phyloP scores from a whole-genome alignment of 495 filamentous ascomycete genomes.

The Hypomontagnella monticulosa region DNA sequence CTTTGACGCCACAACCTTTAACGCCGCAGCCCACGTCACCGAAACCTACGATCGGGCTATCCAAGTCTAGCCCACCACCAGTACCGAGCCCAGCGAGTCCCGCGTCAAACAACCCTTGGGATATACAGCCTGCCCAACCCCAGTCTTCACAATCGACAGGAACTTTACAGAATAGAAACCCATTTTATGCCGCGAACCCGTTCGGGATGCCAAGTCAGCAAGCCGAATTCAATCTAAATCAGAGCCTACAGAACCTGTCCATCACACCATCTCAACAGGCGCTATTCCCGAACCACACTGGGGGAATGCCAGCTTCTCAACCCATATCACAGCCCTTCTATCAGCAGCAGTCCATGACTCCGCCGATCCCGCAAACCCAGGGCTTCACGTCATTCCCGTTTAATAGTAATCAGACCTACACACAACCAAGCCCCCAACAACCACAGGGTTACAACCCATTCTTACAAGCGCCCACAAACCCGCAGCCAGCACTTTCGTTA shows the following conservation, averaged over 20 bases:
- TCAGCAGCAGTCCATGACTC: conserved; percentile 68
- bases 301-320: conserved; percentile 71
- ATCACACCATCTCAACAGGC: conserved; percentile 68
- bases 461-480: conserved; percentile 57
- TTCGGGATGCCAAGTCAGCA: conserved; percentile 58
- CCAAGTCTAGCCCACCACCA: conserved; percentile 41
- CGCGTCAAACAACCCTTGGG: conserved; percentile 74
- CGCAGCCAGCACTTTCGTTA: conserved; percentile 48
- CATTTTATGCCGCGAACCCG: conserved; percentile 61
- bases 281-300: conserved; percentile 85
- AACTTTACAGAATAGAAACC: conserved; percentile 63
- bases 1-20: conserved; percentile 53
- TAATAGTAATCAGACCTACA: conserved; percentile 59
- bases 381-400: conserved; percentile 56
- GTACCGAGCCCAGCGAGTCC: conserved; percentile 49
- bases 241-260: conserved; percentile 78
- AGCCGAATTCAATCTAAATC: conserved; percentile 60
- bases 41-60: conserved; percentile 39
- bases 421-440: conserved; percentile 50
- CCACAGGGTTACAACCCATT: conserved; percentile 71
- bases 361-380: conserved; percentile 66
- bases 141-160: conserved; percentile 68
- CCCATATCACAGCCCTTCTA: conserved; percentile 55
- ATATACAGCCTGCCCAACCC: conserved; percentile 57
- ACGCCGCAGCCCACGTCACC: conserved; percentile 33